These are phyloP conservation scores for Shiraia sp. DNA, from an alignment of 2,329 filamentous ascomycete genomes.

Conservation along the genomic window DNA sequence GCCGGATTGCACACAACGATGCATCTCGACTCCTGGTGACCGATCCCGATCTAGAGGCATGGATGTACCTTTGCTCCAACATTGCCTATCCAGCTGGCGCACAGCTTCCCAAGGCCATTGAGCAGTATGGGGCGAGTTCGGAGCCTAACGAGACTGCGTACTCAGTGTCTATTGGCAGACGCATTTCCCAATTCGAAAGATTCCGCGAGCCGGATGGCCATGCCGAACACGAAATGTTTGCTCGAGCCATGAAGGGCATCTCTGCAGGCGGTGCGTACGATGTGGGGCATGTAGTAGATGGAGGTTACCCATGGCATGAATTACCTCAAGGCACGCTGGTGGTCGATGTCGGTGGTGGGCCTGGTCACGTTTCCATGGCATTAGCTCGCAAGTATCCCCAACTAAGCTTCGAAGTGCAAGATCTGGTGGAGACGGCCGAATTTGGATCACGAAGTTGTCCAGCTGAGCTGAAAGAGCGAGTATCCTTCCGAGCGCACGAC, in stretches of 20 bases:
- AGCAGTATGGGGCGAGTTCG: slow-evolving; percentile 1
- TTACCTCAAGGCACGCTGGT: slow-evolving; percentile 1
- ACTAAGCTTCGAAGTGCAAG: slow-evolving; percentile 13
- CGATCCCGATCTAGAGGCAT: slow-evolving; percentile 2
- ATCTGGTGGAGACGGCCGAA: slow-evolving; percentile 9
- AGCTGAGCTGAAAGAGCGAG: not conserved
- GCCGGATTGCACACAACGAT: slow-evolving; percentile 1
- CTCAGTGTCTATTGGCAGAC: slow-evolving; percentile 1
- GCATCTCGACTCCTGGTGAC: not conserved
- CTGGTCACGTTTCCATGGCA: slow-evolving; percentile 7
- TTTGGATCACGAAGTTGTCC: not conserved
- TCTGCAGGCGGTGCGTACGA: slow-evolving; percentile 2
- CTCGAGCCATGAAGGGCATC: slow-evolving; percentile 4
- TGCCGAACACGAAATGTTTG: slow-evolving; percentile 3
- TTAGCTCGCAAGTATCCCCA: slow-evolving; percentile 4
- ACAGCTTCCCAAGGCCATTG: slow-evolving; percentile 2
- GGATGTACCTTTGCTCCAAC: slow-evolving; percentile 3
- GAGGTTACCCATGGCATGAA: slow-evolving; percentile 1
- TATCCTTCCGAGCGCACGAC: slow-evolving; percentile 2
- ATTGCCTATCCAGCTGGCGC: slow-evolving; percentile 3
- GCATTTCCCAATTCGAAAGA: slow-evolving; percentile 1
- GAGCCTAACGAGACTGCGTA: slow-evolving; percentile 2
- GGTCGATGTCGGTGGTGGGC: slow-evolving; percentile 9
- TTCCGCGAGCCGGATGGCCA: slow-evolving; percentile 2
- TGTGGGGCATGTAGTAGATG: not conserved